Percentiles rank a stretch among this genome's conserved stretches.
phyloP scores from a whole-genome alignment of 1,284 basidiomycete species.

The Boletus mariae region DNA sequence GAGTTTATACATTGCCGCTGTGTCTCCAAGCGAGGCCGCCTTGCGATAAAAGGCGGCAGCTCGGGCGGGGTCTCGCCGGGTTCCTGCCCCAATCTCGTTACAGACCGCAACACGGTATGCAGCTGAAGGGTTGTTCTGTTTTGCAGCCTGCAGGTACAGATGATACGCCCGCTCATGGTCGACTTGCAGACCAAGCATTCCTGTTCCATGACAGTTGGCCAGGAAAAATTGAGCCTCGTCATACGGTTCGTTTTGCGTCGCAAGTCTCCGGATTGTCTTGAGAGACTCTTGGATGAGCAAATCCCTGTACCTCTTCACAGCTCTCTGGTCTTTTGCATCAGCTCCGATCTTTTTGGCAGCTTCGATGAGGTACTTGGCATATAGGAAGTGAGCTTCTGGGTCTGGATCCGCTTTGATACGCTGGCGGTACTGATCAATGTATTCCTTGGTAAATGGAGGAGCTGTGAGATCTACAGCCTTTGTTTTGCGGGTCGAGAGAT shows the following conservation, averaged over 20 bases:
- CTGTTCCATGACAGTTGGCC: conserved; percentile 96
- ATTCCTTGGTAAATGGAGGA: conserved; percentile 92
- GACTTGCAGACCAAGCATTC: conserved; percentile 88
- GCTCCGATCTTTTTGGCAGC: conserved; percentile 91
- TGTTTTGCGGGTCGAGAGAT: conserved; percentile 63
- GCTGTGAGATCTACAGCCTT: conserved; percentile 84
- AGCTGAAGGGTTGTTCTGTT: conserved; percentile 94
- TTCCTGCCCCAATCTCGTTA: conserved; percentile 99
- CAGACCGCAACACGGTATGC: conserved; percentile 98
- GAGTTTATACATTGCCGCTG: conserved; percentile 98
- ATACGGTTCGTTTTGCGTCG: conserved; percentile 86
- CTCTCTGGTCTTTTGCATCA: conserved; percentile 71
- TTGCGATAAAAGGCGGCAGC: conserved; percentile 97
- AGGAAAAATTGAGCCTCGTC: conserved; percentile 99
- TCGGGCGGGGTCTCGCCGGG: conserved; percentile 80
- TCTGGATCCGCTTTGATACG: conserved; percentile 98
- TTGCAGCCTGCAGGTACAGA: conserved; percentile 96
- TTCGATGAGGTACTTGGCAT: conserved; percentile 97
- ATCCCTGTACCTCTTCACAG: conserved; percentile 88
- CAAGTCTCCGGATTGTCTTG: conserved; percentile 89
- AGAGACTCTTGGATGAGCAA: conserved; percentile 84
- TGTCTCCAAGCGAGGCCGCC: conserved; percentile 93
- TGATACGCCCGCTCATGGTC: conserved; percentile 99
- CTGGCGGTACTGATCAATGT: conserved; percentile 95
- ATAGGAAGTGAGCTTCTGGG: conserved; percentile 97